Base-by-base conservation (phyloP, 768 basidiomycete species). In the Panellus pusillus region DNA sequence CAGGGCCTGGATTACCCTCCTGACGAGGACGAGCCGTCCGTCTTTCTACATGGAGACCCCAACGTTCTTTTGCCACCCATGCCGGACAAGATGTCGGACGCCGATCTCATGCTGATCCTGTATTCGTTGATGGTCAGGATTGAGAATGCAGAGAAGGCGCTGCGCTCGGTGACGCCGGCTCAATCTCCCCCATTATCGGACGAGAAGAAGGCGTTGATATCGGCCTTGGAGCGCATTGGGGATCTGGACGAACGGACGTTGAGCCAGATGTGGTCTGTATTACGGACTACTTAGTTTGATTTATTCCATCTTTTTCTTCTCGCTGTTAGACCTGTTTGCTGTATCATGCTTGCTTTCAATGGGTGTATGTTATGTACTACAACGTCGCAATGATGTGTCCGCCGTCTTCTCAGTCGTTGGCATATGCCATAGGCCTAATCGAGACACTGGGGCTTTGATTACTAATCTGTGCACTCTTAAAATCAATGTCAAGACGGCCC, bases 101-200 rank as follows among this genome's bases (percentile, higher is more conserved):
- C 77, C 15, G 89, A 95, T 54, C 70, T 94, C 47, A 79, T 85
- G 70, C 69, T 80, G 54, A 70, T 91, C n/a, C 74, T 97, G 29
- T 89, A 93, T 61, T 89, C 86, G 12, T 66, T 96, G 47, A 75
- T 87, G 28, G 71, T 82, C 8, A 78, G 94, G 39, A 84, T 94
- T 49, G 86, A 91, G 65, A 93, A 94, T 65, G 81, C 88, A 2
- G 69, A 83, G 24, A 66, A 71, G 32, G 65, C 74, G 11, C 58
- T 77, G 40, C 63, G 64, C n/a, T 59, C 66, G 47, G 65, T 64
- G 55, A 65, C 65, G 44, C 52, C 60, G 35, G 56, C 65, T 8
- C 56, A 52, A 17, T 45, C 53, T 32, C 42, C 46, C 12, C 44
- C 60, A 4, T 14, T 35, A 35, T 62, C 61, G 12, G 49, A 59